Conservation (phyloP, 2,329 filamentous ascomycete species). For the Claviceps digitariae region DNA sequence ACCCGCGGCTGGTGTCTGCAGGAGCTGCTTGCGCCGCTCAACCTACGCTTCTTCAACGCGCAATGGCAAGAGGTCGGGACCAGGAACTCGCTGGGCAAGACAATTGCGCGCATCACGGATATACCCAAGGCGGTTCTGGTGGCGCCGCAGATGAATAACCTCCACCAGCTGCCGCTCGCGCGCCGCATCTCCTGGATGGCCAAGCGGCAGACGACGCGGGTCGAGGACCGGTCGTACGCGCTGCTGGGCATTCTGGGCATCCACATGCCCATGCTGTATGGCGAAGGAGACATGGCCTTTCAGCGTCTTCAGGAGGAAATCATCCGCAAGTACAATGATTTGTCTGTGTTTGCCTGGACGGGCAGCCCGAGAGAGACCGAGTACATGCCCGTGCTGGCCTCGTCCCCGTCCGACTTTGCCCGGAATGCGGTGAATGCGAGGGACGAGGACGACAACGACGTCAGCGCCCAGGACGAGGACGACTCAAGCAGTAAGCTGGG, state of each 20-base stretch:
- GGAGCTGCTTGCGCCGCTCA: conserved; percentile 42
- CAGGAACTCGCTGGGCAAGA: conserved; percentile 7
- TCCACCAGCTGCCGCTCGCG: conserved; percentile 6
- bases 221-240: conserved; percentile 14
- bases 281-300: conserved; percentile 9
- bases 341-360: conserved; percentile 13
- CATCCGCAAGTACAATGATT: conserved; percentile 9
- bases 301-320: conserved; percentile 13
- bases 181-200: conserved; percentile 14
- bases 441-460: not conserved
- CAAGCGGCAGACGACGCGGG: conserved; percentile 9
- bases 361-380: not conserved
- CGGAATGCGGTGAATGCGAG: not conserved
- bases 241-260: conserved; percentile 14
- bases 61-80: conserved; percentile 16
- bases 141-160: not conserved
- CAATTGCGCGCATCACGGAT: conserved; percentile 12
- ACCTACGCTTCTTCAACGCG: conserved; percentile 16
- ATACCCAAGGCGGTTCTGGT: conserved; percentile 1
- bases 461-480: not conserved
- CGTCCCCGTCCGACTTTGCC: not conserved
- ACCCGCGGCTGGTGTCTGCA: conserved; percentile 46
- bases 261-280: conserved; percentile 15
- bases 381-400: not conserved
- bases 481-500: not conserved